These are phyloP conservation scores for Saussurea involucrata DNA, from an alignment of 129 eudicot species.

Conservation along the genomic window DNA sequence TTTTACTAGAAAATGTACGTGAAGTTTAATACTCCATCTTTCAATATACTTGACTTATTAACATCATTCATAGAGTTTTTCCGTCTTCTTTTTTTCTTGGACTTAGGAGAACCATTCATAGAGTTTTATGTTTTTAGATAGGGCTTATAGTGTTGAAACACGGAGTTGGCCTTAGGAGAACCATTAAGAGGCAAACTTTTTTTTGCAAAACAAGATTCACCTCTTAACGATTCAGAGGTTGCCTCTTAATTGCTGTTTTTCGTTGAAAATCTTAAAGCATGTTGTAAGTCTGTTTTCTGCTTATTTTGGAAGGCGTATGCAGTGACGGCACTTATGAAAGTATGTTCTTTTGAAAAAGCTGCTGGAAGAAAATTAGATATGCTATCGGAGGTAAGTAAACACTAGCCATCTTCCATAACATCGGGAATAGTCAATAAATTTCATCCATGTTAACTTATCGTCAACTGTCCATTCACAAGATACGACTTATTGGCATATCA, in stretches of 20 bases:
- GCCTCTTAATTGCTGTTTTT: too few relatives aligned
- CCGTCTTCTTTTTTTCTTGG: neutral
- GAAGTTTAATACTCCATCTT: neutral
- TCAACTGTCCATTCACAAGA: neutral
- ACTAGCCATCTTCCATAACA: neutral
- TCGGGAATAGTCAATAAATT: neutral
- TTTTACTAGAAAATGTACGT: neutral
- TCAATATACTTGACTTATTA: neutral
- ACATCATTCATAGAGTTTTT: neutral
- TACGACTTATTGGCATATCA: neutral
- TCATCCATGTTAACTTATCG: neutral
- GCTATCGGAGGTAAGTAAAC: constrained; percentile 80
- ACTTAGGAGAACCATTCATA: too few relatives aligned
- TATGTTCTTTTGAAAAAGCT: constrained; percentile 84
- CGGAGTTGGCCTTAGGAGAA: too few relatives aligned
- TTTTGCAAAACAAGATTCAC: too few relatives aligned
- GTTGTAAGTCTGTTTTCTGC: constrained; percentile 4
- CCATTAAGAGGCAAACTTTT: too few relatives aligned
- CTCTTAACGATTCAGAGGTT: too few relatives aligned
- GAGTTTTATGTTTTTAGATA: too few relatives aligned
- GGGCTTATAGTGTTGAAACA: too few relatives aligned
- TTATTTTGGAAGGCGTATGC: constrained; percentile 78
- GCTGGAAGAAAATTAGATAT: constrained; percentile 82
- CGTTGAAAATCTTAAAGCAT: neutral
- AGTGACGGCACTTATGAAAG: constrained; percentile 85